These are phyloP conservation scores for Penicillium occitanis DNA, from an alignment of 2,329 filamentous ascomycete genomes.

Conservation along the genomic window DNA sequence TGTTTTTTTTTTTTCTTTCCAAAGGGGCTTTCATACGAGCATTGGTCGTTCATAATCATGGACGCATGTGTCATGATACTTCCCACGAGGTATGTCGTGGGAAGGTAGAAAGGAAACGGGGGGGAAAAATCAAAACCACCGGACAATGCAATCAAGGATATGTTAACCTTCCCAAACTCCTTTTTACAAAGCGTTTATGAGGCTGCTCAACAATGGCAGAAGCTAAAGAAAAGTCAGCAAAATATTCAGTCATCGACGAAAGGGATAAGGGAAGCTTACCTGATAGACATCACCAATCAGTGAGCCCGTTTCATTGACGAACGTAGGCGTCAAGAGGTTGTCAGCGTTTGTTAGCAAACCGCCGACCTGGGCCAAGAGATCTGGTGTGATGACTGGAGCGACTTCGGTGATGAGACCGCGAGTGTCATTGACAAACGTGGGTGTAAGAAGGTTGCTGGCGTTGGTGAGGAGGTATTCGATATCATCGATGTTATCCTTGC, in stretches of 20 bases:
- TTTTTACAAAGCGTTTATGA: slow-evolving; percentile 32
- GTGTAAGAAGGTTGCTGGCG: slow-evolving; percentile 29
- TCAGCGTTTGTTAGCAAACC: slow-evolving; percentile 31
- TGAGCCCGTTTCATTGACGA: slow-evolving; percentile 31
- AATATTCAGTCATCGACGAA: background rate
- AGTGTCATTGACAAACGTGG: slow-evolving; percentile 30
- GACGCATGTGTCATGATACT: slow-evolving; percentile 14
- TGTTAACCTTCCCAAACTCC: slow-evolving; percentile 20
- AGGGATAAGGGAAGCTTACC: slow-evolving; percentile 24
- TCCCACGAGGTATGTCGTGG: background rate
- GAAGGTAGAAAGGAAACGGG: background rate
- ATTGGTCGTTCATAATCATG: slow-evolving; percentile 14
- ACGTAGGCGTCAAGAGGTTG: slow-evolving; percentile 33
- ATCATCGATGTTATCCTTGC: slow-evolving; percentile 17
- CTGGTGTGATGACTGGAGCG: slow-evolving; percentile 29
- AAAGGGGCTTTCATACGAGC: slow-evolving; percentile 3
- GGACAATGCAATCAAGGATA: slow-evolving; percentile 28
- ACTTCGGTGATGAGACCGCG: slow-evolving; percentile 26
- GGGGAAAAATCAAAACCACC: background rate
- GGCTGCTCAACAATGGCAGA: slow-evolving; percentile 31
- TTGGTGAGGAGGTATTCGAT: slow-evolving; percentile 19
- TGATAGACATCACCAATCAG: slow-evolving; percentile 29
- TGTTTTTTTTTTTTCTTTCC: background rate
- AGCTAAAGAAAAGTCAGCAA: slow-evolving; percentile 28
- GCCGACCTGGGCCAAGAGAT: slow-evolving; percentile 28